Evolutionary conservation across 1,139 yeast species (phyloP), one percentile per base, ranked within the genome.

Genomic region (Taphrina betulina): DNA sequence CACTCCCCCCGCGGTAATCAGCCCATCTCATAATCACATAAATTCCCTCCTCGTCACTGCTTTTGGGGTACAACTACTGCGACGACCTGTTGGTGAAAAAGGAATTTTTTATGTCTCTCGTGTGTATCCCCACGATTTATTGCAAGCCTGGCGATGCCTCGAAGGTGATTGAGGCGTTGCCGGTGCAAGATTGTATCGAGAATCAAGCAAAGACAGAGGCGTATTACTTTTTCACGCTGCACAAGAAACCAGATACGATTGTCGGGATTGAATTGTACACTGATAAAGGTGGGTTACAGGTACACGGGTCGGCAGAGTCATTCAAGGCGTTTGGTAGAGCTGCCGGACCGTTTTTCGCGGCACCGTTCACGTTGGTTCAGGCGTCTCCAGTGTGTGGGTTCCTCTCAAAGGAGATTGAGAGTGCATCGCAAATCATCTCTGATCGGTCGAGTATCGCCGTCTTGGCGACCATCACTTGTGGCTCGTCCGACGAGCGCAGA

Each of bases 151-250:
- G 48, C 38, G 12, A 26, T 7, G 31, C 31, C 10, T 7, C 31
- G 10, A 31, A 29, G 29, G 38, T 33, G 8, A 29, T 8, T 12
- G 29, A 33, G 5, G 5, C 31, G 38, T 16, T 43, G 48, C 48
- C 48, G 10, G 23, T 43, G 8, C 36, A 29, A 28, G 48, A 43
- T 20, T 43, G 29, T 16, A 24, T 43, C 19, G 29, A 20, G 26
- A 43, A 43, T 31, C 48, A 50, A 24, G 46, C 54, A 17, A 40
- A 40, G 54, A 50, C 54, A 1, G 34, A 40, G 22, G 54, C 54
- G 4, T 50, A 50, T 29, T 50, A 40, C 26, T 50, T 50, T 46
- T 50, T 40, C 34, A 16, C 40, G 8, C 23, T 50, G 5, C 28
- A 23, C 17, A 42, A 38, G 10, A 22, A 41, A 5, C 54, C 54